phyloP scores from a whole-genome alignment of 148 eudicot species.

The Selenicereus undatus region DNA sequence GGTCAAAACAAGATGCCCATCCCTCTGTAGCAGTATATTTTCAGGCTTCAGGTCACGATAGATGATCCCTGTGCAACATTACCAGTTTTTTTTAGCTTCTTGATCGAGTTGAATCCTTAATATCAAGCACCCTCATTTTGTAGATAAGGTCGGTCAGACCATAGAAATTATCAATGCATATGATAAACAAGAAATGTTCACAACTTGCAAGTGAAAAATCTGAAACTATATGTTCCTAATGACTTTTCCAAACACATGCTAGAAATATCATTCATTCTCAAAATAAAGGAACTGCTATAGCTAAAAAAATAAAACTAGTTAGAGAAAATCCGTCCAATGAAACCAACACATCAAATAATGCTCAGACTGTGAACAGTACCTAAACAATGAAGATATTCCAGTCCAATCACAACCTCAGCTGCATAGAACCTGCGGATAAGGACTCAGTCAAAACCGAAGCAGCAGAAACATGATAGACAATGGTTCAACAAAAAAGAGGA shows the following conservation, averaged over 20 bases:
- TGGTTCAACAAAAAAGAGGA: not conserved
- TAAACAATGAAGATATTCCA: constrained; percentile 98
- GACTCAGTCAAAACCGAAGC: constrained; percentile 15
- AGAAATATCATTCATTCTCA: not conserved
- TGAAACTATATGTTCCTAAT: not conserved
- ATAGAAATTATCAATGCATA: not conserved
- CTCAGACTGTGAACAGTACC: constrained; percentile 41
- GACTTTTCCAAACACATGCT: not conserved
- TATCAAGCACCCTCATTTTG: not conserved
- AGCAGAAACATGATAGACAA: constrained; percentile 2
- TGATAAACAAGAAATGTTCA: not conserved
- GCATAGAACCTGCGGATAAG: constrained; percentile 76
- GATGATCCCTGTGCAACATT: constrained; percentile 61
- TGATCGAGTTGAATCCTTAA: not conserved
- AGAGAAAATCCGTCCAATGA: not conserved
- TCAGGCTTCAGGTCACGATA: constrained; percentile 97
- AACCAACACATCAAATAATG: constrained; percentile 8
- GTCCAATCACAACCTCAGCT: constrained; percentile 90
- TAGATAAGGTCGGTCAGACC: not conserved
- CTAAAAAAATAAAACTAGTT: constrained; percentile 1
- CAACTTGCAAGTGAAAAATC: not conserved
- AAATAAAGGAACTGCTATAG: not conserved
- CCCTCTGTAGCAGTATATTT: constrained; percentile 75
- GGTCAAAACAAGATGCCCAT: constrained; percentile 82
- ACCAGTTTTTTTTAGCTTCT: constrained; percentile 7